These are phyloP conservation scores for Syncephalastrum sp. DNA, from an alignment of 371 early-diverging fungal species.

Conservation along the genomic window DNA sequence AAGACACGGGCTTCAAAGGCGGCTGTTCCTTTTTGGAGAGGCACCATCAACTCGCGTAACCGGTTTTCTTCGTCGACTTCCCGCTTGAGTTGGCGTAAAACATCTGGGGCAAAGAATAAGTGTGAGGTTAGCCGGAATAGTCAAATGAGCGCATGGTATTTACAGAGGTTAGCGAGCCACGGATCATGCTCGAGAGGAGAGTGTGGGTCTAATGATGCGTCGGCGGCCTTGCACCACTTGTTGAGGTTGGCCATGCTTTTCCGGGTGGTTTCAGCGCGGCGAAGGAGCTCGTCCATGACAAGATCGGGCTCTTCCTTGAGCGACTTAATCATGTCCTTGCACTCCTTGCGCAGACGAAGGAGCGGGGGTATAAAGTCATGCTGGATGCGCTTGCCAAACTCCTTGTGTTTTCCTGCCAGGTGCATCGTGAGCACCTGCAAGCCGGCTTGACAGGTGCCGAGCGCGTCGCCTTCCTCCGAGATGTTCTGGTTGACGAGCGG, in stretches of 20 bases:
- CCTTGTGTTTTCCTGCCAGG: conserved; percentile 30
- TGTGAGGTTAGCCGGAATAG: conserved; percentile 3
- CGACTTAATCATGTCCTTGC: conserved; percentile 31
- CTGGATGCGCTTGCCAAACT: conserved; percentile 23
- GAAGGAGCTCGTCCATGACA: conserved; percentile 33
- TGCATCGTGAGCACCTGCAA: conserved; percentile 26
- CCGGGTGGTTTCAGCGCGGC: conserved; percentile 35
- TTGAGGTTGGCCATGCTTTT: conserved; percentile 31
- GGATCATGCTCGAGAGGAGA: conserved; percentile 31
- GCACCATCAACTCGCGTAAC: conserved; percentile 32
- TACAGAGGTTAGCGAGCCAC: conserved; percentile 42
- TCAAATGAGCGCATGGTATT: conserved; percentile 10
- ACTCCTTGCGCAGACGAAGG: conserved; percentile 25
- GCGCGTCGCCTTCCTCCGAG: conserved; percentile 11
- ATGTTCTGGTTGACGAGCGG: conserved; percentile 16
- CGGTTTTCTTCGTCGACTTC: conserved; percentile 47
- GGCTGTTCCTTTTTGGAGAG: conserved; percentile 31
- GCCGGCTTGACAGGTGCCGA: conserved; percentile 25
- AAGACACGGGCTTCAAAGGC: conserved; percentile 25
- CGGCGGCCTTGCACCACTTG: conserved; percentile 32
- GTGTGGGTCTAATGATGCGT: conserved; percentile 13
- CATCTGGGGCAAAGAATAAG: conserved; percentile 20
- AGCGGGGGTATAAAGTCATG: conserved; percentile 24
- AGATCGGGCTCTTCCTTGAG: conserved; percentile 27
- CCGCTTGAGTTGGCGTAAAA: conserved; percentile 38